Evolutionary conservation across 306 rosid genomes (phyloP).

Genomic region (Alnus glutinosa): DNA sequence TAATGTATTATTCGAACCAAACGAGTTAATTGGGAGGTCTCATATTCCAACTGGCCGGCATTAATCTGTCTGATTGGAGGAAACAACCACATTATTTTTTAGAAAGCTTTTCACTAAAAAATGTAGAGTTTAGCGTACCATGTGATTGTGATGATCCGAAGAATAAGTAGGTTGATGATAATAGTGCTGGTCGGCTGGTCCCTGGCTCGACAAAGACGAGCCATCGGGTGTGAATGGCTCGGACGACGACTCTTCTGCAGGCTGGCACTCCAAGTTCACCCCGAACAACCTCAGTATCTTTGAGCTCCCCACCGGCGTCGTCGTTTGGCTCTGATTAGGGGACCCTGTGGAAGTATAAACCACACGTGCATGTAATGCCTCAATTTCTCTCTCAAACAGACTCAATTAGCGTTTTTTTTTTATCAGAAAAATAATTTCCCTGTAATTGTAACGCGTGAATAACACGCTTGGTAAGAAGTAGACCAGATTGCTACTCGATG

Average conservation of each 20-base stretch:
- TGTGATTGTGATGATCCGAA: slow-evolving; percentile 44
- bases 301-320: slow-evolving; percentile 46
- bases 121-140: slow-evolving; percentile 47
- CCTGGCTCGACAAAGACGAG: slow-evolving; percentile 49
- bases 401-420: background rate
- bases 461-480: slow-evolving; percentile 14
- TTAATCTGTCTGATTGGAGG: slow-evolving; percentile 42
- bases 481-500: background rate
- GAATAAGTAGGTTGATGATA: slow-evolving; percentile 31
- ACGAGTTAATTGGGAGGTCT: background rate
- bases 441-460: background rate
- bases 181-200: slow-evolving; percentile 35
- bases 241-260: slow-evolving; percentile 32
- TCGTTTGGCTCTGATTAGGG: slow-evolving; percentile 42
- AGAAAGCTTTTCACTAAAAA: background rate
- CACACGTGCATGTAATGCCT: slow-evolving; percentile 42
- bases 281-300: slow-evolving; percentile 87
- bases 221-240: slow-evolving; percentile 54
- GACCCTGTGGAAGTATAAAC: slow-evolving; percentile 34
- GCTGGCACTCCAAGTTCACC: slow-evolving; percentile 87
- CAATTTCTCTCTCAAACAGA: background rate
- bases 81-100: slow-evolving; percentile 16
- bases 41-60: background rate
- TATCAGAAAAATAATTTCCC: background rate
- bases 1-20: too few relatives aligned